Base-by-base conservation (phyloP, 352 stramenopile genomes). In the Pythium chondricola region DNA sequence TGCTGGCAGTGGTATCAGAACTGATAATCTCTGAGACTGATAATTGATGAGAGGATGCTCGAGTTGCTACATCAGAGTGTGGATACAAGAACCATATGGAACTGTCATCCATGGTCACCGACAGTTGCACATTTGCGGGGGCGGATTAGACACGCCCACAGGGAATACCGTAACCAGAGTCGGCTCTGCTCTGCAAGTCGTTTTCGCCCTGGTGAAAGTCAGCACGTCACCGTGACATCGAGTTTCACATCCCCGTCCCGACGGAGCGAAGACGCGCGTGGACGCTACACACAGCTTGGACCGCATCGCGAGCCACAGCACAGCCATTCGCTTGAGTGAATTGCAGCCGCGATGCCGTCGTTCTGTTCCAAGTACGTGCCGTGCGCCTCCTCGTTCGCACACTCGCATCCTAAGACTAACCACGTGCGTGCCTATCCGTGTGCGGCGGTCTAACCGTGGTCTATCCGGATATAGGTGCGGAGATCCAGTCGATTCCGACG, bases 291-390 rank as follows among this genome's bases (percentile, higher is more conserved):
- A n/a, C n/a, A n/a, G n/a, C n/a, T n/a, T n/a, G n/a, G n/a, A n/a
- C n/a, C n/a, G n/a, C n/a, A n/a, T n/a, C n/a, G n/a, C n/a, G n/a
- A n/a, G n/a, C n/a, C n/a, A n/a, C n/a, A n/a, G n/a, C n/a, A n/a
- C n/a, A n/a, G 20, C 21, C 2, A 4, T 9, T 5, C 37, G 20
- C 20, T 30, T 22, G 37, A 29, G 36, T 27, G 20, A 43, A 43
- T 29, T 24, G 40, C 40, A 25, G 21, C 18, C 58, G 41, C 36
- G 14, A 88, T 88, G 77, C 72, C 77, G 44, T 67, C 62, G 47
- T 85, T 89, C 47, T 89, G 78, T 47, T 61, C 74, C 48, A 84
- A 72, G 76, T 88, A 35, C 37, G 68, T 47, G n/a, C n/a, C n/a
- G n/a, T n/a, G n/a, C n/a, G n/a, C n/a, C n/a, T n/a, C n/a, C 31